These are phyloP conservation scores for Hypoxylon intermedium DNA, from an alignment of 495 filamentous ascomycete genomes.

Conservation along the genomic window DNA sequence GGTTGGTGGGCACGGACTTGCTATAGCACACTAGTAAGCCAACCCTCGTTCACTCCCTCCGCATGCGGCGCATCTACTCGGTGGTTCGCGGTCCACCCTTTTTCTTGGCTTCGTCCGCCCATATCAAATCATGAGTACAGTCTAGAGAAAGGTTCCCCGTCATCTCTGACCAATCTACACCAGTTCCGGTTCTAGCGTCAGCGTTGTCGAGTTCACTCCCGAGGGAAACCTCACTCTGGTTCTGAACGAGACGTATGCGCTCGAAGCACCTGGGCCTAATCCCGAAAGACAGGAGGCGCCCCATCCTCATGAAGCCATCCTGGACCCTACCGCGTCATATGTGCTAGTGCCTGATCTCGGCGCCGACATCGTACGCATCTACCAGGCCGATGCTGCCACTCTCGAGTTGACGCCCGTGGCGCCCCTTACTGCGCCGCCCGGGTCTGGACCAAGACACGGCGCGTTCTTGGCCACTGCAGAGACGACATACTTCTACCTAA, in stretches of 20 bases:
- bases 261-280: constrained; percentile 55
- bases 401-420: constrained; percentile 44
- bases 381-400: constrained; percentile 56
- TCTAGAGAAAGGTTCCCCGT: constrained; percentile 2
- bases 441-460: constrained; percentile 73
- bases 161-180: constrained; percentile 31
- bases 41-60: constrained; percentile 21
- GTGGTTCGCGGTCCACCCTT: constrained; percentile 29
- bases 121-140: constrained; percentile 28
- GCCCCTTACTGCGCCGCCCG: constrained; percentile 48
- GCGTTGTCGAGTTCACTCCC: constrained; percentile 32
- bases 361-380: constrained; percentile 72
- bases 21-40: constrained; percentile 59
- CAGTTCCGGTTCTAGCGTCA: constrained; percentile 43
- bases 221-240: constrained; percentile 45
- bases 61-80: constrained; percentile 22
- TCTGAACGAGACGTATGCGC: constrained; percentile 61
- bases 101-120: constrained; percentile 25
- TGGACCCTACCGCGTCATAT: constrained; percentile 73
- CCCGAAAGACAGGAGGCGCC: constrained; percentile 66
- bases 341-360: constrained; percentile 75
- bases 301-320: constrained; percentile 73
- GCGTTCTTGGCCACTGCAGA: constrained; percentile 60
- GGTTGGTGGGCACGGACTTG: constrained; percentile 48
- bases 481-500: constrained; percentile 66